Conservation (phyloP, 2,329 filamentous ascomycete genomes). For the Delphinella strobiligena region DNA sequence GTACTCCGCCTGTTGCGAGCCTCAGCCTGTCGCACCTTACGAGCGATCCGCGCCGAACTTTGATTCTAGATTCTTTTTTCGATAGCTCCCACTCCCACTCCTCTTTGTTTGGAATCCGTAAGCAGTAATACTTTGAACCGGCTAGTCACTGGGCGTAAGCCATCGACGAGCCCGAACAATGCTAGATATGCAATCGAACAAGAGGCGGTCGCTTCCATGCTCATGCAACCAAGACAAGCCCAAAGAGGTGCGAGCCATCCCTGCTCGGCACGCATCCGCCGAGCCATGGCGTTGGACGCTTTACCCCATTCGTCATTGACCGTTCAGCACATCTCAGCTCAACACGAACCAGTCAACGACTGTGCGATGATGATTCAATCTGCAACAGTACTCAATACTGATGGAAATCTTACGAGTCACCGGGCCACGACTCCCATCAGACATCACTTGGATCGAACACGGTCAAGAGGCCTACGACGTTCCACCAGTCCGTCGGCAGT, state of each 20-base stretch:
- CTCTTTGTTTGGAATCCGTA: background rate
- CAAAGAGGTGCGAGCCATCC: background rate
- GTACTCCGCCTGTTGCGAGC: no score
- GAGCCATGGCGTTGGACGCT: background rate
- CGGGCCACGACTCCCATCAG: no score
- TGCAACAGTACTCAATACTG: no score
- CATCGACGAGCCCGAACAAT: background rate
- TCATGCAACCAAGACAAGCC: no score
- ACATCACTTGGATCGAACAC: no score
- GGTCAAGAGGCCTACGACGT: background rate
- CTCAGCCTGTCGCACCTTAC: background rate
- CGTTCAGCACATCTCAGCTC: background rate
- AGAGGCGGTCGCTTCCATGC: background rate
- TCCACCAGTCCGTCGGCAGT: background rate
- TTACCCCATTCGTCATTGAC: background rate
- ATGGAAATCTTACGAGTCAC: no score
- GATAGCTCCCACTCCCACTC: background rate
- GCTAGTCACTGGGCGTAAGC: background rate
- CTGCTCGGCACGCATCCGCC: no score
- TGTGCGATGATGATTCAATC: no score
- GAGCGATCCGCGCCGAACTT: background rate
- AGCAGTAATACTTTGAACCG: no score
- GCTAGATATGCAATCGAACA: background rate
- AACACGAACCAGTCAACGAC: no score
- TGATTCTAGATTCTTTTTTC: background rate